These are phyloP conservation scores for Gossypium armourianum DNA, from an alignment of 441 rosid species.

Conservation along the genomic window DNA sequence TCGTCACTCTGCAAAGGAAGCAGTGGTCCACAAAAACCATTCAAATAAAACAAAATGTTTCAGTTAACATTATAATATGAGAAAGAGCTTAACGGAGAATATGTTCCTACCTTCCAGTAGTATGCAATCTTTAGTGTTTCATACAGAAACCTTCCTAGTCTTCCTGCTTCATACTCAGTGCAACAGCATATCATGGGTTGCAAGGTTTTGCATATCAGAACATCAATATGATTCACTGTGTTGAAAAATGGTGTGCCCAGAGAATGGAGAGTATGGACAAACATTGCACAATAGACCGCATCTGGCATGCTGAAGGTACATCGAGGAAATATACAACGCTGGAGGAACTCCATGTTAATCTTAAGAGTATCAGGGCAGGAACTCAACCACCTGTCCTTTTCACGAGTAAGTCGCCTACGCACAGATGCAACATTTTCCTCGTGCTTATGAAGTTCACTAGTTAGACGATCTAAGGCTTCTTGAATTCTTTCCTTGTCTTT, in stretches of 20 bases:
- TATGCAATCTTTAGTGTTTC: slow-evolving; percentile 96
- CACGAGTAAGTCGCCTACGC: slow-evolving; percentile 73
- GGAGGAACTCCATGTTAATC: slow-evolving; percentile 99
- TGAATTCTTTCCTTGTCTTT: slow-evolving; percentile 99
- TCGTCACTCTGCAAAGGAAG: slow-evolving; percentile 66
- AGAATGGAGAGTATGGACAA: slow-evolving; percentile 92
- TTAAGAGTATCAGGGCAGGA: slow-evolving; percentile 96
- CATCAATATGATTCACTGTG: slow-evolving; percentile 98
- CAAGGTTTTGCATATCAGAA: slow-evolving; percentile 84
- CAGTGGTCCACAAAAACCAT: slow-evolving; percentile 7
- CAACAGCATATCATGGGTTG: slow-evolving; percentile 99
- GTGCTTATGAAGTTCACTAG: slow-evolving; percentile 70
- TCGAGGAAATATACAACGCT: slow-evolving; percentile 97
- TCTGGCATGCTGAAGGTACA: slow-evolving; percentile 99
- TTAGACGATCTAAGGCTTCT: slow-evolving; percentile 90
- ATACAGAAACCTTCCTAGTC: slow-evolving; percentile 86
- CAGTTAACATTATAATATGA: not conserved
- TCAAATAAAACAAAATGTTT: not conserved
- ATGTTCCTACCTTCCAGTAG: slow-evolving; percentile 74
- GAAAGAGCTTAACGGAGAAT: not conserved
- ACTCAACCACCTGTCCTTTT: slow-evolving; percentile 95
- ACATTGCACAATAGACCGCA: slow-evolving; percentile 97
- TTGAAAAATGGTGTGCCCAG: slow-evolving; percentile 97
- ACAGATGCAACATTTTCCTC: slow-evolving; percentile 94
- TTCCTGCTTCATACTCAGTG: slow-evolving; percentile 96